Evolutionary conservation across 495 filamentous ascomycete genomes (phyloP), one percentile per base, ranked within the genome.

Genomic region (Talaromyces adpressus): DNA sequence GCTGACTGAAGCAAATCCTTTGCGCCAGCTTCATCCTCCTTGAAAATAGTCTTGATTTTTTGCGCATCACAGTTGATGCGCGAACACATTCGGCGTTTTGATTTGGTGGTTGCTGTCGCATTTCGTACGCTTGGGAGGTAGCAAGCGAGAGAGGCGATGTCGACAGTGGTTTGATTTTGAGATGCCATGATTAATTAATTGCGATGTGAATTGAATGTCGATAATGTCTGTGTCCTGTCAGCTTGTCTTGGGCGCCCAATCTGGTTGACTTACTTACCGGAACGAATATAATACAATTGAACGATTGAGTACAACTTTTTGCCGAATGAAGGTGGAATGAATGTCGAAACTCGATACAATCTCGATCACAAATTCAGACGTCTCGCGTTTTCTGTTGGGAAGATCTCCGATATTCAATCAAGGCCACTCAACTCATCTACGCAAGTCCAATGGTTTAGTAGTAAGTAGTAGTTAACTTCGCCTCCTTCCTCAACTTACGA

Each of bases 1-100:
- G 77, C 79, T 20, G 82, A 70, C 62, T 82, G 77, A 59, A 86
- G 64, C 22, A 81, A 30, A 12, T 69, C 62, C 18, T 71, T 67
- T 30, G 78, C 59, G 51, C 70, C 62, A 0, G 67, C 66, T 62
- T 71, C 65, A 14, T 72, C 63, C 67, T 66, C 30, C 34, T 32
- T 32, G 51, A 49, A 25, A 27, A 45, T 7, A 18, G 3, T 47
- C 34, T 45, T 27, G 9, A 63, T n/a, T 27, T 16, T 49, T 32
- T 57, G 62, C 54, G 30, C 30, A 57, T 62, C 45, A 25, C 41
- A 62, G n/a, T 25, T 52, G 41, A 62, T 51, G 3, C 60, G 60
- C 45, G 45, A 53, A 62, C 39, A 30, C 60, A 62, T 62, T 29
- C 47, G 41, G 41, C 60, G 60, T 22, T 27, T n/a, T 4, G 30